These are phyloP conservation scores for Penicillium diatomitis DNA, from an alignment of 495 filamentous ascomycete genomes.

Conservation along the genomic window DNA sequence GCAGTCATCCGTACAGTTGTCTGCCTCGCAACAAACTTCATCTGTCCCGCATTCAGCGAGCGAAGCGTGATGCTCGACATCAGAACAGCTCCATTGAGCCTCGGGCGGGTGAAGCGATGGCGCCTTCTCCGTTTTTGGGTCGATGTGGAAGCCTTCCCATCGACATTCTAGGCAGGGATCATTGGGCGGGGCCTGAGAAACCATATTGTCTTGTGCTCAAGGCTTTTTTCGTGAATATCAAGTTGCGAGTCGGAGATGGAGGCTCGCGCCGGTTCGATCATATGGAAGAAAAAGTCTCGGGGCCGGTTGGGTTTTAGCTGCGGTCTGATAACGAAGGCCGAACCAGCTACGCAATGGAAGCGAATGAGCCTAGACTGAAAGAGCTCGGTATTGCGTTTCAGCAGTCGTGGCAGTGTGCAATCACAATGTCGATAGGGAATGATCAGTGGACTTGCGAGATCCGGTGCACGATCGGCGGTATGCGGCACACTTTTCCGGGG, in stretches of 20 bases:
- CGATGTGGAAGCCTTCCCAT: conserved; percentile 35
- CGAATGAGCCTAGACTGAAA: too few species aligned
- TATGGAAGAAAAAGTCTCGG: not conserved
- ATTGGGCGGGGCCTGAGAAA: conserved; percentile 23
- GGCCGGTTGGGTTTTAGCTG: too few species aligned
- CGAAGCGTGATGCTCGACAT: conserved; percentile 21
- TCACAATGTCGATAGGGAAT: too few species aligned
- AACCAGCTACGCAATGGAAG: too few species aligned
- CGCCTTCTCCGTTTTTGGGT: conserved; percentile 21
- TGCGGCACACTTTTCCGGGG: too few species aligned
- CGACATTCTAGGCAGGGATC: conserved; percentile 38
- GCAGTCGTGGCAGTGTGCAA: too few species aligned
- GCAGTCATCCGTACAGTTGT: conserved; percentile 37
- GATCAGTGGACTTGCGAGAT: too few species aligned
- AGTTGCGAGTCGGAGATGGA: not conserved
- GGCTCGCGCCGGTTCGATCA: not conserved
- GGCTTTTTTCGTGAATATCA: not conserved
- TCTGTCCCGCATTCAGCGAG: conserved; percentile 23
- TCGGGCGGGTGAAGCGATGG: conserved; percentile 9
- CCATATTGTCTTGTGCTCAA: conserved; percentile 24
- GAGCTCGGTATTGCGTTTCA: too few species aligned
- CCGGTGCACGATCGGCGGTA: too few species aligned
- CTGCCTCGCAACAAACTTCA: conserved; percentile 35
- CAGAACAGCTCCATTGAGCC: conserved; percentile 26
- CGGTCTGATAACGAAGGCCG: too few species aligned